Conservation (phyloP, 169 alveolate species). For the Miamiensis avidus region DNA sequence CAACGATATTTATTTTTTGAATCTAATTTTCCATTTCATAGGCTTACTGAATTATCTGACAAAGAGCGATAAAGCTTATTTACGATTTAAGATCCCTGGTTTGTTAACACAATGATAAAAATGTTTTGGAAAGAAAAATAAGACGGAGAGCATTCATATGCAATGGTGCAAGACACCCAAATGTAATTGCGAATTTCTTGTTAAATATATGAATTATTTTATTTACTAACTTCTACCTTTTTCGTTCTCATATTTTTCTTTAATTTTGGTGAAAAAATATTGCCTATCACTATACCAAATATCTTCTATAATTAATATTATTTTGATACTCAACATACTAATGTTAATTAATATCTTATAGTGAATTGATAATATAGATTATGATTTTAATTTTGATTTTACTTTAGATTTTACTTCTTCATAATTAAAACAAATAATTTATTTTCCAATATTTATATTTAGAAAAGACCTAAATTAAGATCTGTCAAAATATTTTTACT, state of each 20-base stretch:
- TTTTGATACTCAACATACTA: background rate
- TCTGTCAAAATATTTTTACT: background rate
- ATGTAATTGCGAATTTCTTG: background rate
- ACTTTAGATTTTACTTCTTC: too few relatives aligned
- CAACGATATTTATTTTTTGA: too few relatives aligned
- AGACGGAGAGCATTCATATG: background rate
- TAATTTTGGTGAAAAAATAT: background rate
- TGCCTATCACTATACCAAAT: background rate
- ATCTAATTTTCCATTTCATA: too few relatives aligned
- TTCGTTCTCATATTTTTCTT: background rate
- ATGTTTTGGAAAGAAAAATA: background rate
- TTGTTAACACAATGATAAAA: background rate
- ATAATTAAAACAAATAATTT: too few relatives aligned
- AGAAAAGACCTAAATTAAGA: too few relatives aligned
- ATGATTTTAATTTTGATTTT: too few relatives aligned
- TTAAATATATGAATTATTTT: too few relatives aligned
- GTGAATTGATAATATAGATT: too few relatives aligned
- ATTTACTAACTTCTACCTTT: background rate
- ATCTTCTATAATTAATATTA: too few relatives aligned
- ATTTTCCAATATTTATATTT: too few relatives aligned
- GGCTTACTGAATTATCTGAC: background rate
- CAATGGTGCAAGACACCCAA: background rate
- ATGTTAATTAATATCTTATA: too few relatives aligned
- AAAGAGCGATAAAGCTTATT: background rate
- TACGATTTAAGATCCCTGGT: background rate